Evolutionary conservation across 2,329 filamentous ascomycete species (phyloP).

Genomic region (Tolypocladium sp.): DNA sequence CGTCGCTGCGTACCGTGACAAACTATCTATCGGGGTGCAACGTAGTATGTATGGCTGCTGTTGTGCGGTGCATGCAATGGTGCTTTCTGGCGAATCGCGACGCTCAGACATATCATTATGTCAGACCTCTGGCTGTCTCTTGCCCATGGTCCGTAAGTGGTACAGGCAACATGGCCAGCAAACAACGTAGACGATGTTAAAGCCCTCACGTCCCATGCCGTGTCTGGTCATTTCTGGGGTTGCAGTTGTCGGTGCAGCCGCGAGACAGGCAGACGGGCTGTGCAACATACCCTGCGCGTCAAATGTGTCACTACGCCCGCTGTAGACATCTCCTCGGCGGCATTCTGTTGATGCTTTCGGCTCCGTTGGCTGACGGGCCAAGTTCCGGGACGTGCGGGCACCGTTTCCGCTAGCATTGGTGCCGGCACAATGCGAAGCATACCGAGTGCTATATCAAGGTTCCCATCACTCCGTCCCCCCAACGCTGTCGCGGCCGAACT

Average conservation of each 20-base stretch:
- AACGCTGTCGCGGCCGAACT: neutral
- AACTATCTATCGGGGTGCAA: neutral
- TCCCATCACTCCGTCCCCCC: neutral
- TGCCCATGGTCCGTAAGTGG: neutral
- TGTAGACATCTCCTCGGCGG: neutral
- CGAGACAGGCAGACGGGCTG: neutral
- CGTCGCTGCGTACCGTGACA: neutral
- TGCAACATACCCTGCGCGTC: neutral
- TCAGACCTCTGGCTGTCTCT: neutral
- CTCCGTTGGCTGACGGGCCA: neutral
- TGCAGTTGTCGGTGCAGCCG: neutral
- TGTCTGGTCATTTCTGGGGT: neutral
- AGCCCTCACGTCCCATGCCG: neutral
- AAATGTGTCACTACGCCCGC: neutral
- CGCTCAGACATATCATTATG: neutral
- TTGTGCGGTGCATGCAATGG: neutral
- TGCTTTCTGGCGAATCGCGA: neutral
- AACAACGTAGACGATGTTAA: neutral
- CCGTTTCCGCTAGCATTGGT: neutral
- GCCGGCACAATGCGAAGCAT: conserved; percentile 6
- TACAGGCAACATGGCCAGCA: neutral
- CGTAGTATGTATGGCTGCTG: neutral
- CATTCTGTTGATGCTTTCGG: neutral
- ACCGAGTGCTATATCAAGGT: neutral
- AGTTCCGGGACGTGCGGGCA: neutral